Percentiles rank a stretch among this genome's conserved stretches.
Conservation (phyloP, 805 yeast species). For the Teunomyces cretensis region DNA sequence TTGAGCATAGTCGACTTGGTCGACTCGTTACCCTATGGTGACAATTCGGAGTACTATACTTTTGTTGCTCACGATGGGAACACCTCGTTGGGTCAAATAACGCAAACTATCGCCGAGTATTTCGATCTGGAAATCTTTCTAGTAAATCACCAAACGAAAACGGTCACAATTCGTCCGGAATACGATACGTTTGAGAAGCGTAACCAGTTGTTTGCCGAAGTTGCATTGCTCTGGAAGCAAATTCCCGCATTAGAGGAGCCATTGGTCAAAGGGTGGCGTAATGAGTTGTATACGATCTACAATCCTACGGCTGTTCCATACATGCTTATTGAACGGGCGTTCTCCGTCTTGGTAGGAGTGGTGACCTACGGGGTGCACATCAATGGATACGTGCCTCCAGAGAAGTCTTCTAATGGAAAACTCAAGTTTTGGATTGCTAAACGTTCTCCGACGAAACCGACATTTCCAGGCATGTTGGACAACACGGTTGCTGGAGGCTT, state of each 20-base stretch:
- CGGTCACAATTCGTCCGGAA: slow-evolving; percentile 25
- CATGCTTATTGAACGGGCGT: slow-evolving; percentile 73
- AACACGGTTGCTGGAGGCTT: slow-evolving; percentile 95
- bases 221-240: slow-evolving; percentile 44
- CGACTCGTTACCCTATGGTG: slow-evolving; percentile 30
- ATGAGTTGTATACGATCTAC: slow-evolving; percentile 77
- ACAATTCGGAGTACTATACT: slow-evolving; percentile 15
- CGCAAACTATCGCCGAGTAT: slow-evolving; percentile 21
- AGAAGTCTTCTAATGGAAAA: slow-evolving; percentile 34
- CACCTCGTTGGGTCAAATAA: slow-evolving; percentile 12
- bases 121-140: neutral
- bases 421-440: slow-evolving; percentile 80
- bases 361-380: slow-evolving; percentile 89
- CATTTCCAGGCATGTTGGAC: slow-evolving; percentile 89
- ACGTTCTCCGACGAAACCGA: slow-evolving; percentile 72
- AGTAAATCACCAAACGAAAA: slow-evolving; percentile 10
- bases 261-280: slow-evolving; percentile 72
- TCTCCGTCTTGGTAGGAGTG: slow-evolving; percentile 79
- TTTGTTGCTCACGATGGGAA: slow-evolving; percentile 30
- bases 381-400: slow-evolving; percentile 67
- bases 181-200: slow-evolving; percentile 42
- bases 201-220: slow-evolving; percentile 35
- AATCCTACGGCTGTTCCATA: slow-evolving; percentile 57
- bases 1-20: slow-evolving; percentile 22
- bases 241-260: slow-evolving; percentile 22